Evolutionary conservation across 345 rosid species (phyloP).

Genomic region (Sisymbrium altissimum): DNA sequence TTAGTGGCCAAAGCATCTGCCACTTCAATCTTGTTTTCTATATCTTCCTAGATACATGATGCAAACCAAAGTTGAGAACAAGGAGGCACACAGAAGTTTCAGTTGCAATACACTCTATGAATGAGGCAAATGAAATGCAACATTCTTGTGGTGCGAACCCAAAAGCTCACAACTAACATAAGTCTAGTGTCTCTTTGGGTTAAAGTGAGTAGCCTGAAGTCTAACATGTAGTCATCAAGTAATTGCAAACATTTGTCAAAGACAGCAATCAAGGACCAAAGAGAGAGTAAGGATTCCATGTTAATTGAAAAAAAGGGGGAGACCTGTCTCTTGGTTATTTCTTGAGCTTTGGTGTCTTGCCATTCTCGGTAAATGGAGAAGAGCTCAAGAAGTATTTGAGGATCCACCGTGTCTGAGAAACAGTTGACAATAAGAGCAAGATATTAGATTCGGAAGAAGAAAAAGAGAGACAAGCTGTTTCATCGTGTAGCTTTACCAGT

Average conservation of each 20-base stretch:
- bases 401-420: constrained; percentile 58
- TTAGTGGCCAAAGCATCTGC: constrained; percentile 88
- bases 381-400: constrained; percentile 76
- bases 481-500: too few relatives aligned
- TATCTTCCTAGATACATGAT: constrained; percentile 61
- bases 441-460: too few relatives aligned
- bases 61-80: background rate
- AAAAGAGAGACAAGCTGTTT: too few relatives aligned
- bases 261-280: background rate
- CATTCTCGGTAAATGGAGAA: constrained; percentile 77
- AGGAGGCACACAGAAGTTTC: background rate
- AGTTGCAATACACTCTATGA: background rate
- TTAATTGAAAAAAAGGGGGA: background rate
- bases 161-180: background rate
- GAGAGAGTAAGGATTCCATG: background rate
- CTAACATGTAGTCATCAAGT: background rate
- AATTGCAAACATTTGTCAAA: background rate
- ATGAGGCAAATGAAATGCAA: background rate
- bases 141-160: background rate
- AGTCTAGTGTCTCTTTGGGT: background rate
- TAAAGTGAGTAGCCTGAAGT: background rate
- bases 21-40: constrained; percentile 90
- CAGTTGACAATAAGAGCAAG: too few relatives aligned
- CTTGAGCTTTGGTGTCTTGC: constrained; percentile 62
- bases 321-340: constrained; percentile 76